These are phyloP conservation scores for Pyrus pyrifolia DNA, from an alignment of 306 rosid genomes.

Conservation along the genomic window DNA sequence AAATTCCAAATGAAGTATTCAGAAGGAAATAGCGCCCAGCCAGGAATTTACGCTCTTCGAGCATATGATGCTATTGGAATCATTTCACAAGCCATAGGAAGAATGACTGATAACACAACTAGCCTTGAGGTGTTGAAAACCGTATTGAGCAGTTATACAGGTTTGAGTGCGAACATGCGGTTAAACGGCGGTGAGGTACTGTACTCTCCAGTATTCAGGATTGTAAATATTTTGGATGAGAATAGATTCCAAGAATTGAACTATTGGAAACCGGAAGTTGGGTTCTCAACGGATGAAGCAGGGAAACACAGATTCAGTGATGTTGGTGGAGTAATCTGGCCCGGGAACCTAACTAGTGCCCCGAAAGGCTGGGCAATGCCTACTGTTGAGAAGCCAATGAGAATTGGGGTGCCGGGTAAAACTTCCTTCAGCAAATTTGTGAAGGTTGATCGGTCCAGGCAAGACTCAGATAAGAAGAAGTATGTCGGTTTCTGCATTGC, in stretches of 20 bases:
- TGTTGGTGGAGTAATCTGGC: conserved; percentile 47
- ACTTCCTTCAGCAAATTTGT: conserved; percentile 53
- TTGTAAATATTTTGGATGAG: conserved; percentile 33
- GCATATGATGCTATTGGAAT: conserved; percentile 47
- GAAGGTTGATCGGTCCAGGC: conserved; percentile 25
- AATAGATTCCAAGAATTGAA: conserved; percentile 41
- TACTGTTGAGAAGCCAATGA: conserved; percentile 32
- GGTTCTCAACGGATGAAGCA: conserved; percentile 20
- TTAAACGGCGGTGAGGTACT: conserved; percentile 25
- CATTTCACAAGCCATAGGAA: conserved; percentile 29
- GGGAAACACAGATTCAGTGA: not conserved
- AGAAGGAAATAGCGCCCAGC: conserved; percentile 36
- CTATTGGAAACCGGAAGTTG: conserved; percentile 37
- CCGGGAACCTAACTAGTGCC: conserved; percentile 30
- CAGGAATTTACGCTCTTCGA: conserved; percentile 48
- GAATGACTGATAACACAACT: conserved; percentile 7
- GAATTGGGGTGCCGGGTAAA: conserved; percentile 59
- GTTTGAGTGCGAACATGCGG: conserved; percentile 45
- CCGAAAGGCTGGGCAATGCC: conserved; percentile 74
- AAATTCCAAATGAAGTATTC: conserved; percentile 24
- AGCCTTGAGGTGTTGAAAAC: conserved; percentile 8
- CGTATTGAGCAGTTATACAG: conserved; percentile 25
- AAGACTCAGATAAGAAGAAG: not conserved
- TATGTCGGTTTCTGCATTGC: conserved; percentile 56
- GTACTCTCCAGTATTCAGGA: conserved; percentile 27